Base-by-base conservation (phyloP, 352 stramenopile genomes). In the Globisporangium iwayamae region DNA sequence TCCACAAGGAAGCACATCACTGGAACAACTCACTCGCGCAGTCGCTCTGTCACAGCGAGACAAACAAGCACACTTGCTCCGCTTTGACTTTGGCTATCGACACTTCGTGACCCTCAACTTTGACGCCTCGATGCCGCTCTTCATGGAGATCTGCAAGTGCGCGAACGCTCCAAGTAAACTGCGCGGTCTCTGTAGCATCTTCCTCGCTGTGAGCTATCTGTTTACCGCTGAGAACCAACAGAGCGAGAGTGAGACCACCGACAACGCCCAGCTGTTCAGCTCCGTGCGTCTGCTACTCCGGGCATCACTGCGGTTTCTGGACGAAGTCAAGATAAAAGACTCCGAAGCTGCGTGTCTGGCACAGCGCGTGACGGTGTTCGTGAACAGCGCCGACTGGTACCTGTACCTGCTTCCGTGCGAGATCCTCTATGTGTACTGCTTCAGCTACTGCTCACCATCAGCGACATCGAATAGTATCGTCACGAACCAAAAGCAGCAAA, bases 231-330 rank as follows among this genome's bases (percentile, higher is more conserved):
- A 34, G 0, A 16, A 32, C 10, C 38, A 39, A 59, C 22, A 52
- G 34, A 56, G 30, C 2, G 32, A 54, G 7, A 43, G 18, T 36
- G 32, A 36, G 32, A 36, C 32, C 32, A 36, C 32, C 53, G 13
- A 56, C n/a, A 14, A 74, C 28, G n/a, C 30, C 7, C 76, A 81
- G 51, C 41, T 71, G 2, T 58, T 74, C 16, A 62, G 41, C 41
- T 83, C 75, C 0, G 71, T 81, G 3, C 64, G 75, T n/a, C 56
- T 81, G 43, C 54, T 84, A 16, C 58, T 84, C 25, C 65, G 75
- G 11, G 72, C 73, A 20, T 62, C 75, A n/a, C 68, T 72, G 22
- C 71, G 73, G 18, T 80, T 75, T 59, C 62, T 84, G 11, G 55
- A 65, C 4, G 46, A 69, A 7, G 10, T 41, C 25, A 46, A 65